A percentile compares a stretch with the other conserved stretches of the same genome.
Conservation (phyloP, 2,329 filamentous ascomycete species). For the Grosmannia clavigera region DNA sequence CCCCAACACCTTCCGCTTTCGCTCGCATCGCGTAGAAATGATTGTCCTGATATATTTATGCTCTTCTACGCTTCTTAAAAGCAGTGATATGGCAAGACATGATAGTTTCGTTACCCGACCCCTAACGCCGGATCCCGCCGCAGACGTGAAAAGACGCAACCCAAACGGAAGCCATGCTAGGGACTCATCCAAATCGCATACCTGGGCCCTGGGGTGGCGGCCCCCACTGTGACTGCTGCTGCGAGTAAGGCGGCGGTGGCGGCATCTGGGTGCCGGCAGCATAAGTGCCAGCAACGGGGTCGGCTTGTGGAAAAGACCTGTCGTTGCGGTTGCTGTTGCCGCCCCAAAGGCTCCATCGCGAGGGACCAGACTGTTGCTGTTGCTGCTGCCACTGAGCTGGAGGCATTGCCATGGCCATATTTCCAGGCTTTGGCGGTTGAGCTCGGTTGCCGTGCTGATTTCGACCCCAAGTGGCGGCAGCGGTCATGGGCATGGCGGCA, state of each 20-base stretch:
- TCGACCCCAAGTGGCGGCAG: background rate
- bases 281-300: background rate
- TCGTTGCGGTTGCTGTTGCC: background rate
- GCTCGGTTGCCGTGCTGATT: background rate
- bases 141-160: background rate
- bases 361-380: background rate
- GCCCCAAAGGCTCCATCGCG: background rate
- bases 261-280: background rate
- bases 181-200: background rate
- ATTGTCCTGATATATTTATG: background rate
- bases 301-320: background rate
- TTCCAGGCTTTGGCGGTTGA: background rate
- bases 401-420: background rate
- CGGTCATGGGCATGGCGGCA: background rate
- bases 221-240: slow-evolving; percentile 2
- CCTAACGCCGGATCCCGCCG: background rate
- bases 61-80: background rate
- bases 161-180: background rate
- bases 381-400: background rate
- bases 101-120: background rate
- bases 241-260: background rate
- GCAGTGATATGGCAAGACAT: background rate
- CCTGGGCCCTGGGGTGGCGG: background rate
- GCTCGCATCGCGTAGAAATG: background rate
- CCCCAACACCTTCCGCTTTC: background rate